These are phyloP conservation scores for Calamus simplicifolius DNA, from an alignment of 176 grass and related monocot species.

Conservation along the genomic window DNA sequence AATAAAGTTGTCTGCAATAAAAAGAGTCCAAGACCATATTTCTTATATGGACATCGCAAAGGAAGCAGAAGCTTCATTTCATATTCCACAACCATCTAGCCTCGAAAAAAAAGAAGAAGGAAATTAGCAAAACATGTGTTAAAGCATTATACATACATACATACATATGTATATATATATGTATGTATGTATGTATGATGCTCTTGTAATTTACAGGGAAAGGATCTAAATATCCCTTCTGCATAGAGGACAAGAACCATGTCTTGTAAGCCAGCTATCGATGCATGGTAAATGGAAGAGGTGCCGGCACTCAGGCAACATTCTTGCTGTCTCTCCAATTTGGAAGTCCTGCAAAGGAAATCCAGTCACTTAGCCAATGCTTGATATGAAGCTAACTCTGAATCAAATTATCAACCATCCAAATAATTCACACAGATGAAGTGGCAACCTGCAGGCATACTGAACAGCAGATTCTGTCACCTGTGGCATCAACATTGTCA, in stretches of 20 bases:
- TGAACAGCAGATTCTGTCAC: slow-evolving; percentile 61
- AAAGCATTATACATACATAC: too few species aligned
- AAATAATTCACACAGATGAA: too few species aligned
- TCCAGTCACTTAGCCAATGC: not conserved
- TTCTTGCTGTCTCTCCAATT: slow-evolving; percentile 45
- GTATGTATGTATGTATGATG: not conserved
- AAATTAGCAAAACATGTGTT: too few species aligned
- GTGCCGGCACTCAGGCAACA: slow-evolving; percentile 49
- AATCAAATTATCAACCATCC: not conserved
- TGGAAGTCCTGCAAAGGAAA: slow-evolving; percentile 40
- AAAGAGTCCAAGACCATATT: too few species aligned
- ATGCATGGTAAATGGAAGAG: slow-evolving; percentile 69
- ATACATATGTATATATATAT: too few species aligned
- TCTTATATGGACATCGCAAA: too few species aligned
- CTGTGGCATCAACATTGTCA: slow-evolving; percentile 34
- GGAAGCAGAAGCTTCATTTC: too few species aligned
- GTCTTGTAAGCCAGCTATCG: slow-evolving; percentile 70
- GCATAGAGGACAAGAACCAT: slow-evolving; percentile 81
- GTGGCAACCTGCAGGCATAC: slow-evolving; percentile 66
- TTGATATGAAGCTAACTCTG: not conserved
- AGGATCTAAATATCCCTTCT: slow-evolving; percentile 30
- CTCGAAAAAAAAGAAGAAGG: too few species aligned
- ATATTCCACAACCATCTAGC: too few species aligned
- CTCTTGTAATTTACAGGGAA: slow-evolving; percentile 14
- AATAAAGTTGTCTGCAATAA: too few species aligned